These are phyloP conservation scores for Plasmodium fragile DNA, from an alignment of 169 alveolate species.

Conservation along the genomic window DNA sequence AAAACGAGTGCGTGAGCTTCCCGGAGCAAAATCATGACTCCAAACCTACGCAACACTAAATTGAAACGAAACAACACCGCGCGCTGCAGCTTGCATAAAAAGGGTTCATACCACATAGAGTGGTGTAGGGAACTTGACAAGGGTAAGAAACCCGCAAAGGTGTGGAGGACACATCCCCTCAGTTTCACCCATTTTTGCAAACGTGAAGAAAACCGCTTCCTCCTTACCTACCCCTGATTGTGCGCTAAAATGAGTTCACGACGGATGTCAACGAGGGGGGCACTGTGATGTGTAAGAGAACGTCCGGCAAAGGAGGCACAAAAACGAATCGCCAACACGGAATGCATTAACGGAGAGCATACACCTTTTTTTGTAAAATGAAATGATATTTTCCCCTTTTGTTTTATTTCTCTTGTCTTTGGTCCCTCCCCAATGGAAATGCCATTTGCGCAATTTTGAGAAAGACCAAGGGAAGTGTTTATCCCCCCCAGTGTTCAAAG, in stretches of 20 bases:
- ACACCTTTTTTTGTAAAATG: constrained; percentile 7
- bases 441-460: constrained; percentile 8
- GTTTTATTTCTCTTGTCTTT: constrained; percentile 5
- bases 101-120: not conserved
- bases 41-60: not conserved
- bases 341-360: not conserved
- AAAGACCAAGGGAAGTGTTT: not conserved
- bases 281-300: not conserved
- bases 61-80: not conserved
- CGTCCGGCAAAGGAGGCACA: not conserved
- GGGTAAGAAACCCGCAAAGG: not conserved
- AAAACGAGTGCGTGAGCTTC: not conserved
- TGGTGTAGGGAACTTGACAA: not conserved
- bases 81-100: not conserved
- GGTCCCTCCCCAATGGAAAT: constrained; percentile 1
- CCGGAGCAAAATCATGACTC: not conserved
- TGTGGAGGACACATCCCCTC: not conserved
- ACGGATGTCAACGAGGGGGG: not conserved
- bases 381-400: constrained; percentile 45
- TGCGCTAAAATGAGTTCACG: not conserved
- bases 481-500: not conserved
- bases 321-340: not conserved
- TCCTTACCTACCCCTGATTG: not conserved
- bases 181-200: not conserved
- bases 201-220: not conserved